Percentiles rank a stretch among this genome's conserved stretches.
Conservation (phyloP, 2,329 filamentous ascomycete genomes). For the Cyclaneusma minus region DNA sequence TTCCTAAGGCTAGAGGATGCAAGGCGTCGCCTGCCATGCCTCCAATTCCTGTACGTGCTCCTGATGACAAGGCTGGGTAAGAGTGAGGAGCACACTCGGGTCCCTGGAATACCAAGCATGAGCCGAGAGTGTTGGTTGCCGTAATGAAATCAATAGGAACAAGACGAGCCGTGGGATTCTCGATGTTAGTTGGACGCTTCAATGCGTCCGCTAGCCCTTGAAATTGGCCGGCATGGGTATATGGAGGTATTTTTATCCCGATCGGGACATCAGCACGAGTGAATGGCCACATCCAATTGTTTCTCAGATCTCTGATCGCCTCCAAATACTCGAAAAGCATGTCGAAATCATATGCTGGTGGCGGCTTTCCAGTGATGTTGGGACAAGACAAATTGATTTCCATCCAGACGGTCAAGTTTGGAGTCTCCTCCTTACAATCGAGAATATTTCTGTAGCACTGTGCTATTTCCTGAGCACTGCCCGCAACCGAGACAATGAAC, state of each 20-base stretch:
- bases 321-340: slow-evolving; percentile 39
- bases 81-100: slow-evolving; percentile 8
- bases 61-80: slow-evolving; percentile 30
- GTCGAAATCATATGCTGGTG: slow-evolving; percentile 48
- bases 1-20: slow-evolving; percentile 60
- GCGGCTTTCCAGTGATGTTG: slow-evolving; percentile 53
- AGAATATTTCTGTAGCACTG: slow-evolving; percentile 37
- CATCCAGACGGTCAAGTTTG: no score
- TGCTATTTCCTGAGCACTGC: slow-evolving; percentile 38
- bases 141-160: slow-evolving; percentile 52
- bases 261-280: slow-evolving; percentile 13
- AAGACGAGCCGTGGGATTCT: slow-evolving; percentile 9
- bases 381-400: slow-evolving; percentile 70
- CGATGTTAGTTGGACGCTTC: slow-evolving; percentile 5
- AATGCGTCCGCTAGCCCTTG: slow-evolving; percentile 37
- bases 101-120: slow-evolving; percentile 39
- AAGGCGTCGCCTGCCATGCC: slow-evolving; percentile 58
- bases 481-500: slow-evolving; percentile 58
- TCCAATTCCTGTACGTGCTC: slow-evolving; percentile 41
- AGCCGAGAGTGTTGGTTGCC: slow-evolving; percentile 59
- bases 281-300: no score
- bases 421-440: slow-evolving; percentile 39
- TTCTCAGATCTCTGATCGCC: no score
- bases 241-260: slow-evolving; percentile 64
- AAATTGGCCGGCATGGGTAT: slow-evolving; percentile 56